Evolutionary conservation across 2,329 filamentous ascomycete species (phyloP), one percentile per base, ranked within the genome.

Genomic region (Escovopsis sp.): DNA sequence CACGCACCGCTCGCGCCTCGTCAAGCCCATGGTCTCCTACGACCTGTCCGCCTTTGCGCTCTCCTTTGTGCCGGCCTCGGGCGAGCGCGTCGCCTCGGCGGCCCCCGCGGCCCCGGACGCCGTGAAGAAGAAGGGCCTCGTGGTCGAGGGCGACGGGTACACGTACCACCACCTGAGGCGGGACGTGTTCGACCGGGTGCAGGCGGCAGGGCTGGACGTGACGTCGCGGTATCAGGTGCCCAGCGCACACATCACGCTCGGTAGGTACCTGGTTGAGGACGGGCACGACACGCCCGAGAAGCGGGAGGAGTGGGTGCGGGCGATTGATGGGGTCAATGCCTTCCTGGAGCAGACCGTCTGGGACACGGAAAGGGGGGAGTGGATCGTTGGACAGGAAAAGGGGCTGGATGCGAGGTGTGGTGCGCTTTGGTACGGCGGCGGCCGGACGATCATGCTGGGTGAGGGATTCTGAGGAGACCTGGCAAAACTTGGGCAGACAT

Each of bases 141-240:
- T 60, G 12, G 57, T 65, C 12, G 62, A 69, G 34, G 70, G 75
- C 15, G 82, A 91, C 50, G 55, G 51, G 1, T 95, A 85, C 62
- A 88, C 83, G 0, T 95, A 95, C 59, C 89, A 95, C 57, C 89
- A 96, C 59, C 74, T 96, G 8, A 78, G 89, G 3, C 73, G 81
- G 4, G 86, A 94, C 55, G 58, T 93, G 11, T 91, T 80, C 57
- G 67, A 72, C 39, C 64, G 76, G 26, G 73, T 76, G 4, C 65
- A 68, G 38, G 65, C 64, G 4, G 70, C 77, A 0, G 84, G 83
- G 1, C 67, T 89, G n/a, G 63, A 72, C 12, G 71, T 94, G 32
- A 80, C 71, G 19, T 85, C 83, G 41, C 72, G 89, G 44, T 96
- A 95, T 58, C 79, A 88, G 23, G 85, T 94, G 2, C 88, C 88